Base-by-base conservation (phyloP, 768 basidiomycete genomes). In the Dentipellis fragilis region DNA sequence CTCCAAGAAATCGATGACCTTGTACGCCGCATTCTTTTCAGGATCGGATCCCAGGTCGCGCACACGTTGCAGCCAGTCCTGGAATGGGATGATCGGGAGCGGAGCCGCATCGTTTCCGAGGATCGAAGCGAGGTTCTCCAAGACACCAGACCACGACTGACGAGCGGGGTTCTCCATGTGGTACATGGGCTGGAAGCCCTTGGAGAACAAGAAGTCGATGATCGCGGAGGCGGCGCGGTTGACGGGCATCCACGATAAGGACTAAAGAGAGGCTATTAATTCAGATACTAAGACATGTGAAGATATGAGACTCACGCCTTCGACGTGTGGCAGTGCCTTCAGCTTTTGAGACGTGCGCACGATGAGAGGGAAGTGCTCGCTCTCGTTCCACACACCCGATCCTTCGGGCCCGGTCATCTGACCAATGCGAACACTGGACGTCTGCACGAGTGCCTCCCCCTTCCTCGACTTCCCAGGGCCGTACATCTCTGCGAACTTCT, bases 391-490 rank as follows among this genome's bases (percentile, higher is more conserved):
- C 3, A 67, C 66, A 1, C 71, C 71, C 23, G 66, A 65, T 0
- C 67, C 70, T 54, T 72, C 71, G 1, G 71, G 64, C 2, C 71
- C 71, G 2, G 69, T 69, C 68, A 72, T 67, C 58, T 72, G 72
- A 6, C 70, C 70, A 37, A 72, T 68, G 49, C 70, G 63, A 7
- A 70, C 69, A 29, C 54, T 69, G 14, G 65, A 65, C 9, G 62
- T 64, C 17, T 54, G 56, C n/a, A 70, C 22, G 10, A 63, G 54
- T 1, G 56, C 51, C 29, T 38, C 49, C 1, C 59, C 54, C 14
- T 54, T 59, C 49, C 23, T 11, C n/a, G 19, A 23, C 17, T n/a
- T 17, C 12, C 34, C 34, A 17, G 22, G 50, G 1, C 67, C 68
- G 52, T 67, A 68, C 12, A 68, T 49, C 57, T 68, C 65, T 2